Percentiles rank a stretch among this genome's conserved stretches.
Conservation (phyloP, 2,329 filamentous ascomycete species). For the Neodidymelliopsis sp. region DNA sequence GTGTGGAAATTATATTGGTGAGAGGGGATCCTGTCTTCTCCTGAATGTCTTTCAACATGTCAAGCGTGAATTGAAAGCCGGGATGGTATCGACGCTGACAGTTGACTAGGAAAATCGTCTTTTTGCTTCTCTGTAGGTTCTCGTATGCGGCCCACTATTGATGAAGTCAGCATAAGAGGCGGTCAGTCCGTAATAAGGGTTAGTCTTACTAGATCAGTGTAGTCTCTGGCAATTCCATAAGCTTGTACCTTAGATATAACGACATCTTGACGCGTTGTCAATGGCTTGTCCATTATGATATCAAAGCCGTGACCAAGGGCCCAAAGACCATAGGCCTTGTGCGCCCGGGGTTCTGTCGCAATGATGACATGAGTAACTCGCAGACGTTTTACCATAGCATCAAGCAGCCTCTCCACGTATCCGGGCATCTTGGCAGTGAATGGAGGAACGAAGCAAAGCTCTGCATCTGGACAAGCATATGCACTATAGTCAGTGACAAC, state of each 20-base stretch:
- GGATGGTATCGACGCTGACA: slow-evolving; percentile 3
- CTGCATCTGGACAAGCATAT: too few species aligned
- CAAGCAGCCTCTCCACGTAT: not conserved
- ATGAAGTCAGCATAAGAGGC: too few species aligned
- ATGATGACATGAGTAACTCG: not conserved
- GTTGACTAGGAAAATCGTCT: slow-evolving; percentile 5
- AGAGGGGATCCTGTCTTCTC: slow-evolving; percentile 2
- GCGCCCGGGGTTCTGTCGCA: not conserved
- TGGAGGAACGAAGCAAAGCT: not conserved
- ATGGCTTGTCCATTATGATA: not conserved
- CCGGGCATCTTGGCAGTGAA: not conserved
- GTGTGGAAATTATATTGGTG: not conserved
- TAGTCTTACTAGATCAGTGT: too few species aligned
- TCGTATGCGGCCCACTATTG: too few species aligned
- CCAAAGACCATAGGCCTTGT: not conserved
- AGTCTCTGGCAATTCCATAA: not conserved
- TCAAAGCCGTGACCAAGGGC: not conserved
- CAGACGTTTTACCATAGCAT: not conserved
- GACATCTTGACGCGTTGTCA: not conserved
- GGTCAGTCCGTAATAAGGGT: too few species aligned
- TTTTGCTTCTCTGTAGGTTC: slow-evolving; percentile 4
- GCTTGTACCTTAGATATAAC: not conserved
- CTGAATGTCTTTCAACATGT: not conserved
- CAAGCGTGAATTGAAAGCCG: not conserved
- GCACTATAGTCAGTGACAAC: not conserved